Percentiles rank a stretch among this genome's conserved stretches.
These are phyloP conservation scores for Radiomyces spectabilis DNA, from an alignment of 192 early-diverging fungal species.

Conservation along the genomic window DNA sequence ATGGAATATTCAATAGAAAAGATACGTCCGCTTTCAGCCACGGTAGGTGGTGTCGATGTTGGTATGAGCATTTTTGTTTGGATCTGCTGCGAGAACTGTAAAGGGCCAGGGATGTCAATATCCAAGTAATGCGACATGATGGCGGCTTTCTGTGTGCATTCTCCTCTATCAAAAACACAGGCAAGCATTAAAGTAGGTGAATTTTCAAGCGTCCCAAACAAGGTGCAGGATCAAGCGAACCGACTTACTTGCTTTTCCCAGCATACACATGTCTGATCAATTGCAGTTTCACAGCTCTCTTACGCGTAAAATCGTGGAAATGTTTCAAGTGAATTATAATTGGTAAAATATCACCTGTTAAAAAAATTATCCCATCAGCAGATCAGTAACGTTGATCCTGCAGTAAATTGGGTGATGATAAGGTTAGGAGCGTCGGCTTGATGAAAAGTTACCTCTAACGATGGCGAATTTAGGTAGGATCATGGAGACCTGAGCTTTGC, in stretches of 20 bases:
- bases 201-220: too few species aligned
- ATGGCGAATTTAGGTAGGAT: conserved; percentile 1
- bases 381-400: too few species aligned
- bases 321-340: not conserved
- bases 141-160: too few species aligned
- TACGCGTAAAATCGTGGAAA: not conserved
- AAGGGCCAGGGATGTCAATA: not conserved
- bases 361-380: not conserved
- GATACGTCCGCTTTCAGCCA: conserved; percentile 2
- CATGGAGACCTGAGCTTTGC: not conserved
- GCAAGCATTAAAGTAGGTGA: too few species aligned
- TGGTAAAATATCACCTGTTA: conserved; percentile 4
- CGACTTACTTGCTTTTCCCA: conserved; percentile 1
- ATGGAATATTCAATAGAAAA: conserved; percentile 1
- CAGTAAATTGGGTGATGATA: too few species aligned
- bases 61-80: not conserved
- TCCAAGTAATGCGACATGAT: not conserved
- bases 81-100: not conserved
- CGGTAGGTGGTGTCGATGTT: conserved; percentile 1
- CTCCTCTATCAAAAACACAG: too few species aligned
- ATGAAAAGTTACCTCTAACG: conserved; percentile 11
- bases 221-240: too few species aligned
- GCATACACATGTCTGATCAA: conserved; percentile 2
- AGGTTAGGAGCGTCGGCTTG: not conserved
- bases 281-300: not conserved